phyloP scores from a whole-genome alignment of 768 basidiomycete genomes.

The Nidularia pulvinata region DNA sequence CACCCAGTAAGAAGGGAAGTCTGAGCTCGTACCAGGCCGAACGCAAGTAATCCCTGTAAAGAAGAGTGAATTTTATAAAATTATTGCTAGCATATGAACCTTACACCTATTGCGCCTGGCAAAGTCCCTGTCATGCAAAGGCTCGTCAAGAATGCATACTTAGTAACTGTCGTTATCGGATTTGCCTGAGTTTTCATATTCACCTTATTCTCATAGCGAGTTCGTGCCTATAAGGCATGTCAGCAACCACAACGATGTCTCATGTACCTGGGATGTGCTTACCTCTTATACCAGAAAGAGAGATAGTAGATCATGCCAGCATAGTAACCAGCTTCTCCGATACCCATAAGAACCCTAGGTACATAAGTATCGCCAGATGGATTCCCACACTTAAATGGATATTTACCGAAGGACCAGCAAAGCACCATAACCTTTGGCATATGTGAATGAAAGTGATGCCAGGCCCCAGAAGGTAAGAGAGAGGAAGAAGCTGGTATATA shows the following conservation, averaged over 20 bases:
- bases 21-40: slow-evolving; percentile 51
- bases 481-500: slow-evolving; percentile 46
- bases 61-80: background rate
- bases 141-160: slow-evolving; percentile 17
- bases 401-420: slow-evolving; percentile 46
- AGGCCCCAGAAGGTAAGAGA: slow-evolving; percentile 53
- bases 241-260: too few relatives aligned
- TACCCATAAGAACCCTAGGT: slow-evolving; percentile 51
- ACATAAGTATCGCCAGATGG: background rate
- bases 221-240: slow-evolving; percentile 30
- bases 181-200: background rate
- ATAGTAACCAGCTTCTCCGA: slow-evolving; percentile 63
- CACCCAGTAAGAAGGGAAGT: slow-evolving; percentile 42
- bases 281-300: slow-evolving; percentile 56
- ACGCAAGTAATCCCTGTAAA: slow-evolving; percentile 50
- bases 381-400: background rate
- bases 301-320: slow-evolving; percentile 63
- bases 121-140: slow-evolving; percentile 59
- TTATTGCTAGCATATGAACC: background rate
- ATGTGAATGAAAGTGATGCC: slow-evolving; percentile 49
- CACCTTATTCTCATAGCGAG: slow-evolving; percentile 51
- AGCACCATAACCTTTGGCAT: slow-evolving; percentile 51
- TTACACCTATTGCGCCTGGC: slow-evolving; percentile 53
- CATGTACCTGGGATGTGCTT: background rate
- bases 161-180: background rate